These are phyloP conservation scores for Cucurbita argyrosperma DNA, from an alignment of 306 rosid genomes.

Conservation along the genomic window DNA sequence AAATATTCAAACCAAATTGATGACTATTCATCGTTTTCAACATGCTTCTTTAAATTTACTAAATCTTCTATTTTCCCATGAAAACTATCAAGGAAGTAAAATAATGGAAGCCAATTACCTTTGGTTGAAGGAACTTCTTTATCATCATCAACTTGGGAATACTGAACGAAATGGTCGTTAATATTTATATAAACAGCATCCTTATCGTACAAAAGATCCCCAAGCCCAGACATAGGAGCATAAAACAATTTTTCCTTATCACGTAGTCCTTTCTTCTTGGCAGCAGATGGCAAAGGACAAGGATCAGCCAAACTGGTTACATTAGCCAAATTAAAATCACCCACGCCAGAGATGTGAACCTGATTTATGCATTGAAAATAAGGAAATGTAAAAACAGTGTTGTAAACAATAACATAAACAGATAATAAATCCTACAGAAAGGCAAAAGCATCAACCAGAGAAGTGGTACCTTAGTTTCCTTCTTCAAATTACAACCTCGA, in stretches of 20 bases:
- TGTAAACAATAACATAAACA: not conserved
- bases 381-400: not conserved
- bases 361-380: conserved; percentile 26
- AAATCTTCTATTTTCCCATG: too few species aligned
- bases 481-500: conserved; percentile 82
- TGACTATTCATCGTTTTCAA: too few species aligned
- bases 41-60: too few species aligned
- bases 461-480: conserved; percentile 59
- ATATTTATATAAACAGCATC: conserved; percentile 88
- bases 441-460: not conserved
- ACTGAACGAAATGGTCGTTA: conserved; percentile 76
- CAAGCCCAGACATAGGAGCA: conserved; percentile 96
- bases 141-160: conserved; percentile 48
- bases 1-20: too few species aligned
- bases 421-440: not conserved
- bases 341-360: conserved; percentile 96
- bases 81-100: too few species aligned
- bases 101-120: conserved; percentile 27
- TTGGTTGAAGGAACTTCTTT: conserved; percentile 23
- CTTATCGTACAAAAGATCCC: conserved; percentile 88
- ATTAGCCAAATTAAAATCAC: conserved; percentile 60
- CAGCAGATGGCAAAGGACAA: conserved; percentile 94
- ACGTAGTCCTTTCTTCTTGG: conserved; percentile 93
- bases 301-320: conserved; percentile 66
- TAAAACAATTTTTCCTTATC: conserved; percentile 81